Conservation (phyloP, 305 asterid species). For the Fraxinus dipetala region DNA sequence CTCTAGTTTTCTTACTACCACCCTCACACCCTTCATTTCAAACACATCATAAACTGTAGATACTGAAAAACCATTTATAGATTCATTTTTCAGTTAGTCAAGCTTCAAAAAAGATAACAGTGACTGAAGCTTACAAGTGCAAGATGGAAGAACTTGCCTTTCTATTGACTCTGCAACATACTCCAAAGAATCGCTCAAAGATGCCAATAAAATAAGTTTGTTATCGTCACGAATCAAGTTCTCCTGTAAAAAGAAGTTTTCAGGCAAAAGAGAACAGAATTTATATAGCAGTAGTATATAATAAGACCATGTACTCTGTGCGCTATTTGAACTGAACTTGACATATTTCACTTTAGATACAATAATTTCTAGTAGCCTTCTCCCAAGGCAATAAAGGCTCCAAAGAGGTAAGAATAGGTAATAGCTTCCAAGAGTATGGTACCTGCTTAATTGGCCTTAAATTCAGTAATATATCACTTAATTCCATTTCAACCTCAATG, state of each 20-base stretch:
- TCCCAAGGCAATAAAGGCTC: neutral
- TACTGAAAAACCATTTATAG: neutral
- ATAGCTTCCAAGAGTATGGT: conserved; percentile 23
- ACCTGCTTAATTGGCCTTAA: conserved; percentile 98
- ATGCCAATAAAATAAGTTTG: conserved; percentile 90
- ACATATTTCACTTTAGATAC: neutral
- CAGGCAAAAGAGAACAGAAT: conserved; percentile 23
- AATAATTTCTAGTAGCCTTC: conserved; percentile 5
- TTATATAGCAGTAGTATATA: neutral
- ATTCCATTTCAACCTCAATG: conserved; percentile 66
- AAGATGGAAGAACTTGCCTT: conserved; percentile 57
- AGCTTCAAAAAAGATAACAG: neutral
- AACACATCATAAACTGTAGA: neutral
- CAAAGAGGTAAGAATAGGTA: conserved; percentile 1
- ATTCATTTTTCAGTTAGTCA: neutral
- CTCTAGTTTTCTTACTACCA: neutral
- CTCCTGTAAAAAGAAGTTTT: conserved; percentile 54
- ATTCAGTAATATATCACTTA: conserved; percentile 65
- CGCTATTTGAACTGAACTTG: neutral
- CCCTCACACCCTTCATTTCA: neutral
- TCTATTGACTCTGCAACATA: conserved; percentile 95
- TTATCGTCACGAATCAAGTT: conserved; percentile 93
- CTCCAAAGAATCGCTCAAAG: conserved; percentile 96
- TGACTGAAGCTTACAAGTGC: conserved; percentile 16
- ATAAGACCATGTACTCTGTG: conserved; percentile 9